A percentile compares a stretch with the other conserved stretches of the same genome.
These are phyloP conservation scores for Candida nemodendra DNA, from an alignment of 805 yeast genomes.

Conservation along the genomic window DNA sequence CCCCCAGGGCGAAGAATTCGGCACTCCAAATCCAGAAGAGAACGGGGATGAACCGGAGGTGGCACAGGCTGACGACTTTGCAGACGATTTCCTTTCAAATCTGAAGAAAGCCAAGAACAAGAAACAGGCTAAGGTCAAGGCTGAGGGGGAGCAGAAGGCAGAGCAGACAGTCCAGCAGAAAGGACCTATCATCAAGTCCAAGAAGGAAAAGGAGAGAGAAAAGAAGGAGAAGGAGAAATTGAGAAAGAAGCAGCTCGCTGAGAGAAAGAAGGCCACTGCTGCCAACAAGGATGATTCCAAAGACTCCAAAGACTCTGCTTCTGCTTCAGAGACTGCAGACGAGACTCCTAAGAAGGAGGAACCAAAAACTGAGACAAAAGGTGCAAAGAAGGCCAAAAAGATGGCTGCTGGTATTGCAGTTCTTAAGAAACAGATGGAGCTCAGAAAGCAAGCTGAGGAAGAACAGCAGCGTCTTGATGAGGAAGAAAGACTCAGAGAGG, in stretches of 20 bases:
- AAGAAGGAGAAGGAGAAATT: constrained; percentile 91
- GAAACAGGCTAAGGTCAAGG: constrained; percentile 66
- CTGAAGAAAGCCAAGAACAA: constrained; percentile 77
- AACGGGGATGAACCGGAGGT: constrained; percentile 28
- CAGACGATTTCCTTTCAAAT: constrained; percentile 78
- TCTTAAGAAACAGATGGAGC: constrained; percentile 82
- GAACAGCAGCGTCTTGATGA: constrained; percentile 72
- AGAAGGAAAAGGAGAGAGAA: constrained; percentile 93
- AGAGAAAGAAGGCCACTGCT: constrained; percentile 67
- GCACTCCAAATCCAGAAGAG: constrained; percentile 30
- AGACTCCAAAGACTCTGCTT: constrained; percentile 11
- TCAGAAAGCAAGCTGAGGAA: constrained; percentile 84
- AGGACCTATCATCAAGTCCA: constrained; percentile 77
- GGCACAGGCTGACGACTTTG: constrained; percentile 44
- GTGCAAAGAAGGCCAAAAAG: constrained; percentile 53
- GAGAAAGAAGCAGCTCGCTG: constrained; percentile 86
- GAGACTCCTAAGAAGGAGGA: constrained; percentile 35
- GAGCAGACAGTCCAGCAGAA: constrained; percentile 22
- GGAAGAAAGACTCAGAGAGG: constrained; percentile 52
- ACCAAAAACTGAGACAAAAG: constrained; percentile 37
- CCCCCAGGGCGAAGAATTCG: constrained; percentile 54
- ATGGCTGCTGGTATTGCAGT: constrained; percentile 91
- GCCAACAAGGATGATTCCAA: constrained; percentile 15
- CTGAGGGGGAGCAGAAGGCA: constrained; percentile 51
- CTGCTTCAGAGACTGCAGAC: constrained; percentile 37